Conservation (phyloP, 108 stramenopile genomes). For the Conticribra guillardii region DNA sequence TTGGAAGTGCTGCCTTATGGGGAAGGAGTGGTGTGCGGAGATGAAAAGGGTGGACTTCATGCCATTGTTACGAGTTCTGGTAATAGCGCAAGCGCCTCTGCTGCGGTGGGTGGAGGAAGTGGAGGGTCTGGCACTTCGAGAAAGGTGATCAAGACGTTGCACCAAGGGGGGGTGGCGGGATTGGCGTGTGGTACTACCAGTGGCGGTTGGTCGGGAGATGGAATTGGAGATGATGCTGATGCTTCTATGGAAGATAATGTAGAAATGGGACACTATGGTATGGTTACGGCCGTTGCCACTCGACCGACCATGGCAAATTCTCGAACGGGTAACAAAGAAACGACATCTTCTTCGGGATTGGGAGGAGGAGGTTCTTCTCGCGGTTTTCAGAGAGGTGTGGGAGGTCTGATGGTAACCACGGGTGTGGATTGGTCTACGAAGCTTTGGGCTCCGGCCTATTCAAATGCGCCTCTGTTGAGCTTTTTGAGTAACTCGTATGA, state of each 20-base stretch:
- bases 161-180: constrained; percentile 37
- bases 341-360: constrained; percentile 2
- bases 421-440: constrained; percentile 93
- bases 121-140: constrained; percentile 57
- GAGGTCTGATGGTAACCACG: constrained; percentile 76
- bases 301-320: constrained; percentile 49
- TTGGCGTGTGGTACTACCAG: too few species aligned
- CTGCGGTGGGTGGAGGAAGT: constrained; percentile 45
- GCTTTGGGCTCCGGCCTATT: constrained; percentile 86
- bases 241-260: constrained; percentile 23
- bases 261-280: constrained; percentile 73
- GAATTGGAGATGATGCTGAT: constrained; percentile 12
- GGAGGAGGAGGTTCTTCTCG: constrained; percentile 53
- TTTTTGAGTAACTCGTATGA: constrained; percentile 87
- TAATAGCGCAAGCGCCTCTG: constrained; percentile 35
- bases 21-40: constrained; percentile 75
- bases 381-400: constrained; percentile 76
- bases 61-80: constrained; percentile 53
- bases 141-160: constrained; percentile 58
- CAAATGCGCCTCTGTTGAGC: constrained; percentile 71
- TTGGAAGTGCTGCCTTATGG: constrained; percentile 67
- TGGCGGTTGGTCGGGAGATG: too few species aligned
- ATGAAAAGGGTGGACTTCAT: constrained; percentile 75
- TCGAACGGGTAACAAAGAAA: constrained; percentile 13
- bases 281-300: constrained; percentile 73